Evolutionary conservation across 2,329 filamentous ascomycete species (phyloP).

Genomic region (Colletotrichum simmondsii): DNA sequence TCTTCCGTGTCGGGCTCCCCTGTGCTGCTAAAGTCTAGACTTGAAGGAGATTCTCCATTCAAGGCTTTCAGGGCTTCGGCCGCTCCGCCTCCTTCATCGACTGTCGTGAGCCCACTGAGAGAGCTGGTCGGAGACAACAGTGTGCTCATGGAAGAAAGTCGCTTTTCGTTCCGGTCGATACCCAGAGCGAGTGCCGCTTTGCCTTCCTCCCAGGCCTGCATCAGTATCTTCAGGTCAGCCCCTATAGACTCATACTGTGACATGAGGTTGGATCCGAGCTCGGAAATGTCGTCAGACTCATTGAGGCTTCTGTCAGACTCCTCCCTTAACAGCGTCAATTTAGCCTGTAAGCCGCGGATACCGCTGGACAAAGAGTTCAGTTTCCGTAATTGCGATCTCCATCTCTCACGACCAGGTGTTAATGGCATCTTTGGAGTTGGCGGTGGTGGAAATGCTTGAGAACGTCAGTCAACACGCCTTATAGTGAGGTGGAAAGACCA

Average conservation of each 20-base stretch:
- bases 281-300: conserved; percentile 76
- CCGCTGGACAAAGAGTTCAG: conserved; percentile 89
- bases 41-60: conserved; percentile 73
- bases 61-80: conserved; percentile 70
- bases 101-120: conserved; percentile 74
- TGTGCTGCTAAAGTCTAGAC: conserved; percentile 61
- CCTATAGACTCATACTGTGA: conserved; percentile 96
- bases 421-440: conserved; percentile 69
- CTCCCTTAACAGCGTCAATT: conserved; percentile 90
- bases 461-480: conserved; percentile 21
- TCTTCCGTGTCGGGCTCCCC: conserved; percentile 77
- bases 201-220: conserved; percentile 88
- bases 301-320: conserved; percentile 86
- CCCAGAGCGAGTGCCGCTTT: conserved; percentile 84
- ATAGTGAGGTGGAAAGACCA: conserved; percentile 23
- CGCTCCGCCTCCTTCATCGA: conserved; percentile 59
- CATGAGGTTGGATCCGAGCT: conserved; percentile 83
- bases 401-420: conserved; percentile 82
- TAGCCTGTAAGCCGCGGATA: conserved; percentile 92
- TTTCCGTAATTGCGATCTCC: conserved; percentile 88
- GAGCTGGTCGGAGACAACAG: conserved; percentile 70
- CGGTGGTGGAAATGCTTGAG: conserved; percentile 62
- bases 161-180: conserved; percentile 83
- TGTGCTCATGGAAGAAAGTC: conserved; percentile 71
- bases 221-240: conserved; percentile 81